A percentile compares a stretch with the other conserved stretches of the same genome.
phyloP scores from a whole-genome alignment of 129 eudicot species.

The Helianthus tuberosus region DNA sequence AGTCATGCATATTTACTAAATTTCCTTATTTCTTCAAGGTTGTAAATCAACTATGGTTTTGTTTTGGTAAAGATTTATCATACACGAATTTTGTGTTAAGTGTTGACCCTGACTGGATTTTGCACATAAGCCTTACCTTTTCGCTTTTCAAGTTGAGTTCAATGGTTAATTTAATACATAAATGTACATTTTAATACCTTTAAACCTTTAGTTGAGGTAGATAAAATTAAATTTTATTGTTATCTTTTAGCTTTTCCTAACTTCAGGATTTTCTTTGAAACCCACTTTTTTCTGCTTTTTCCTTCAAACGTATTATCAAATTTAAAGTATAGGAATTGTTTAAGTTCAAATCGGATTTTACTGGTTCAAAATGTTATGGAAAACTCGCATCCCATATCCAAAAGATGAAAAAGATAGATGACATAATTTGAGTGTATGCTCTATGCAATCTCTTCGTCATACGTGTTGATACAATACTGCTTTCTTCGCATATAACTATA shows the following conservation, averaged over 20 bases:
- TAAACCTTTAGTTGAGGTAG: slow-evolving; percentile 1
- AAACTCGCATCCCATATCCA: no score
- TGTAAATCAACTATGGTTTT: no score
- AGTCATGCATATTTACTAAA: no score
- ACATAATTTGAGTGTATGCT: not conserved
- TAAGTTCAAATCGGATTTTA: not conserved
- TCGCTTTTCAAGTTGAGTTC: not conserved
- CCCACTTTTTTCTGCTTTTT: slow-evolving; percentile 1
- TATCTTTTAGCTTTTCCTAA: slow-evolving; percentile 27
- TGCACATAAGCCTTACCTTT: slow-evolving; percentile 18
- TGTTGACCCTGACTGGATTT: slow-evolving; percentile 32
- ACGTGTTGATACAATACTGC: not conserved
- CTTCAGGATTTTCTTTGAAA: slow-evolving; percentile 5
- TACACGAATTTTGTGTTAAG: not conserved
- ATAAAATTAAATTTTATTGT: not conserved
- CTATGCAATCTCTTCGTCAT: not conserved
- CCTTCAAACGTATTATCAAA: not conserved
- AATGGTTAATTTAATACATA: slow-evolving; percentile 4
- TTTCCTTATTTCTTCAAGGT: no score
- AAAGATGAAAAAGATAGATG: not conserved
- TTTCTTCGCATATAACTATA: not conserved
- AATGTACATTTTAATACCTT: slow-evolving; percentile 23
- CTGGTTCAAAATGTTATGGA: not conserved
- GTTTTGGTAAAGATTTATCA: not conserved
- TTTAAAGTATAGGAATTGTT: slow-evolving; percentile 1